A percentile compares a stretch with the other conserved stretches of the same genome.
Conservation (phyloP, 192 early-diverging fungal genomes). For the Paraglomus occultum region DNA sequence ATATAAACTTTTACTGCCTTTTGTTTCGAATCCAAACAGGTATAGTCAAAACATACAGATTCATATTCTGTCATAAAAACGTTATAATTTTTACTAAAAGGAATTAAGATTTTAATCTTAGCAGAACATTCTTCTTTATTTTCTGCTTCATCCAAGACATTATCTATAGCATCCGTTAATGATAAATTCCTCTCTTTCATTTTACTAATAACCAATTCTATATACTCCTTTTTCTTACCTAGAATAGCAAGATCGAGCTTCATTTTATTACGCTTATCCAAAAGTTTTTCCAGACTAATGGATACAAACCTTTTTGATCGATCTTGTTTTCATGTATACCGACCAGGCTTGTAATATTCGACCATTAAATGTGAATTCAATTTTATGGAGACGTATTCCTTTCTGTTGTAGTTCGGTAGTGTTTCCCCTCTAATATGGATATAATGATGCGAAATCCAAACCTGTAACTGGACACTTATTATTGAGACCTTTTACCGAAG, state of each 20-base stretch:
- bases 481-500: background rate
- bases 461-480: background rate
- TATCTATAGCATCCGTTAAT: background rate
- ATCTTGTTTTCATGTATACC: background rate
- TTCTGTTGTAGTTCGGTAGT: no score
- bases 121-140: background rate
- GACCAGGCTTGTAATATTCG: background rate
- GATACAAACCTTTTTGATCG: constrained; percentile 10
- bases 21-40: constrained; percentile 16
- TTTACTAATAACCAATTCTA: constrained; percentile 4
- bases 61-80: background rate
- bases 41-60: background rate
- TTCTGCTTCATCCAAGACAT: background rate
- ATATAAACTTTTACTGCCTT: background rate
- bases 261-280: background rate
- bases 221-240: constrained; percentile 17
- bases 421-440: no score
- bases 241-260: background rate
- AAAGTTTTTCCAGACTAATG: background rate
- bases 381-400: constrained; percentile 11
- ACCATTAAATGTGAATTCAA: background rate
- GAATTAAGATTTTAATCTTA: background rate
- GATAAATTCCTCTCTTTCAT: background rate
- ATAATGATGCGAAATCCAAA: constrained; percentile 11
- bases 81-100: background rate